Conservation (phyloP, 1,139 yeast species). For the Candida neerlandica region DNA sequence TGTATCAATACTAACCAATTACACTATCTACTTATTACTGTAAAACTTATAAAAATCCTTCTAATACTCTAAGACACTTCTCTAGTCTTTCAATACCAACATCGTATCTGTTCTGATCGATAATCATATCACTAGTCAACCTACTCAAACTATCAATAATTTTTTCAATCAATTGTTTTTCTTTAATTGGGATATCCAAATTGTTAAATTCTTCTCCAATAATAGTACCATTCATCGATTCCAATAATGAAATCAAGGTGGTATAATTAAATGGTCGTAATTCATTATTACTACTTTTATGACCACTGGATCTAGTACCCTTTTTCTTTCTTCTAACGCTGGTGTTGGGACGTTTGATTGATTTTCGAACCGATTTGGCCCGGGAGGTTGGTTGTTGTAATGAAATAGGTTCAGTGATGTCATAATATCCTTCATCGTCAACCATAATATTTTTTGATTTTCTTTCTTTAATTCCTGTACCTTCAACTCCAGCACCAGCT, state of each 20-base stretch:
- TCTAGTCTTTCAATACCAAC: constrained; percentile 81
- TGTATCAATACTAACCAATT: background rate
- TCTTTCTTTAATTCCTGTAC: background rate
- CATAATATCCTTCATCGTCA: constrained; percentile 40
- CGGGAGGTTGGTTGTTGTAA: constrained; percentile 30
- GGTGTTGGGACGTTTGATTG: constrained; percentile 25
- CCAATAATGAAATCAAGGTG: constrained; percentile 58
- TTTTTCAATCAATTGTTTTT: constrained; percentile 78
- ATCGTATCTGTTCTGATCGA: constrained; percentile 76
- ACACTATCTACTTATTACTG: background rate
- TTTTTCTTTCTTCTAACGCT: constrained; percentile 20
- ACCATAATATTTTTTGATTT: constrained; percentile 4
- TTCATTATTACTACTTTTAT: constrained; percentile 14
- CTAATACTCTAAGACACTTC: constrained; percentile 79
- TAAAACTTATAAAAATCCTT: constrained; percentile 56
- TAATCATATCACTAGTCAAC: constrained; percentile 84
- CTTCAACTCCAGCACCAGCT: no score
- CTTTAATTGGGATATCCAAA: constrained; percentile 73
- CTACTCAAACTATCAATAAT: constrained; percentile 83
- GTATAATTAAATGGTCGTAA: constrained; percentile 59
- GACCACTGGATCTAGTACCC: constrained; percentile 14
- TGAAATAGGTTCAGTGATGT: constrained; percentile 38
- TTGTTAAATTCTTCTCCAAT: constrained; percentile 73
- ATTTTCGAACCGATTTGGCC: constrained; percentile 40
- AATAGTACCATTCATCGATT: constrained; percentile 64